These are phyloP conservation scores for Tuber umbilicatum DNA, from an alignment of 495 filamentous ascomycete genomes.

Conservation along the genomic window DNA sequence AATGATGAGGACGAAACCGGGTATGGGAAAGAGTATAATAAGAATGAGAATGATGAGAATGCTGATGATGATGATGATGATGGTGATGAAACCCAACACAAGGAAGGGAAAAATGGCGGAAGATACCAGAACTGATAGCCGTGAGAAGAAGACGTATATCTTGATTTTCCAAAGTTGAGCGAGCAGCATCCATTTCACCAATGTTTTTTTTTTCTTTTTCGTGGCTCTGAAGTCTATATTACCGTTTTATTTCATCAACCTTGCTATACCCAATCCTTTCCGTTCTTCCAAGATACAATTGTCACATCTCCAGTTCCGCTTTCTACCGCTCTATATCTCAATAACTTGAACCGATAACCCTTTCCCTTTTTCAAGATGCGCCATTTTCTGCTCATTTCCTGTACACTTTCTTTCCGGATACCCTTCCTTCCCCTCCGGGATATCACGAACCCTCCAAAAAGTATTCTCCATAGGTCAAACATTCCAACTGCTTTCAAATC, in stretches of 20 bases:
- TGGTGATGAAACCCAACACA: neutral
- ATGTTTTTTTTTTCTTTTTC: neutral
- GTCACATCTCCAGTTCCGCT: neutral
- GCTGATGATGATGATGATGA: neutral
- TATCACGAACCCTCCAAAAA: too few relatives aligned
- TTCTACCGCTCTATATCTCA: neutral
- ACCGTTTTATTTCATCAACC: too few relatives aligned
- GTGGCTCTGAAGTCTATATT: too few relatives aligned
- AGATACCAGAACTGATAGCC: neutral
- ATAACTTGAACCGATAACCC: neutral
- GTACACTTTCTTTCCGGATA: neutral
- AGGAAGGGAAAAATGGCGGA: neutral
- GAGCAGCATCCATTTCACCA: neutral
- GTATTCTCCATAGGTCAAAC: too few relatives aligned
- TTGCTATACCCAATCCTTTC: too few relatives aligned
- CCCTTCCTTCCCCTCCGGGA: too few relatives aligned
- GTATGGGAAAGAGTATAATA: too few relatives aligned
- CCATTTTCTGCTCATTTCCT: neutral
- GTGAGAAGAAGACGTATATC: neutral
- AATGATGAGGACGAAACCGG: too few relatives aligned
- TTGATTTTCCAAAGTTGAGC: neutral
- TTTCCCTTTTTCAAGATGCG: neutral
- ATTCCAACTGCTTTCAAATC: too few relatives aligned
- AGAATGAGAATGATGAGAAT: neutral
- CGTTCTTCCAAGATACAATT: neutral